Percentiles rank a stretch among this genome's conserved stretches.
Evolutionary conservation across 2,329 filamentous ascomycete species (phyloP).

Genomic region (Neonectria coccinea): DNA sequence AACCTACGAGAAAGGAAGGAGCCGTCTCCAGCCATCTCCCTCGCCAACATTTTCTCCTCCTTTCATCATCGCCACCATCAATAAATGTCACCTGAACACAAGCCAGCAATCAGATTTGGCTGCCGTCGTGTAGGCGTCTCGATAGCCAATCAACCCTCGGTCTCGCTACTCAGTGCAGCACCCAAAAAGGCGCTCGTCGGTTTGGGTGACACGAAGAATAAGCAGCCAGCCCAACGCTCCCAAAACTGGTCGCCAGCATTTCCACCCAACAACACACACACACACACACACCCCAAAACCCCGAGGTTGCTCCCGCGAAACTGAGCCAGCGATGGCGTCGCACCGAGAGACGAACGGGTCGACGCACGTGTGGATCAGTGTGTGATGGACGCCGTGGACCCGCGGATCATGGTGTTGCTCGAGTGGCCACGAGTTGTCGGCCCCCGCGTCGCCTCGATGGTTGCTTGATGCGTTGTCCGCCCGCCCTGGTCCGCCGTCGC

Average conservation of each 20-base stretch:
- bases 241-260: neutral
- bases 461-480: conserved; percentile 41
- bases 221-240: neutral
- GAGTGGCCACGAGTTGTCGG: conserved; percentile 34
- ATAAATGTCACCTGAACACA: neutral
- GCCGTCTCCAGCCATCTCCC: neutral
- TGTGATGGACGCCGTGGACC: conserved; percentile 2
- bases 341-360: conserved; percentile 1
- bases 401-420: conserved; percentile 39
- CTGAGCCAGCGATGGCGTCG: neutral
- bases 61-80: neutral
- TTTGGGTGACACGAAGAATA: neutral
- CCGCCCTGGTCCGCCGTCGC: conserved; percentile 23
- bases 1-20: neutral
- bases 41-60: neutral
- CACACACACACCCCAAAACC: neutral
- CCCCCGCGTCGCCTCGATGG: conserved; percentile 35
- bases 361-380: conserved; percentile 7
- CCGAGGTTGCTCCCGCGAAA: neutral
- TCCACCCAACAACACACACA: conserved; percentile 3
- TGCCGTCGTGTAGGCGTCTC: neutral
- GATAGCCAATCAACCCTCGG: neutral
- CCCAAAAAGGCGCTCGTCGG: neutral
- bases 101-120: neutral
- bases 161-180: neutral